A percentile compares a stretch with the other conserved stretches of the same genome.
Conservation (phyloP, 768 basidiomycete species). For the Rhizopogon rudus region DNA sequence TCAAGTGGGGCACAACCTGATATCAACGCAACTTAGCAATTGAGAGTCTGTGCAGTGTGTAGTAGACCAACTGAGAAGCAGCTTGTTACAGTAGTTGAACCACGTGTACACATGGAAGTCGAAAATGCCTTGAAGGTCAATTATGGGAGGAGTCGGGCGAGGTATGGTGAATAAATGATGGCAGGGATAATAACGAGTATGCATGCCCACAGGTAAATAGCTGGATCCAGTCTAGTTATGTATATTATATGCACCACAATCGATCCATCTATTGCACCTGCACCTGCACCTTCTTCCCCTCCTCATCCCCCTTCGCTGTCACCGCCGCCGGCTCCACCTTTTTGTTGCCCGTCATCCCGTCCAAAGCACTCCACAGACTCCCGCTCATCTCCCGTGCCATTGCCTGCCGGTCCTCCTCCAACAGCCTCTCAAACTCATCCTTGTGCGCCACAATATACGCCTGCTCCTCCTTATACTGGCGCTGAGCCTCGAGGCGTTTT, state of each 20-base stretch:
- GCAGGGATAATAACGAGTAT: background rate
- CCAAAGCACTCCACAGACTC: conserved; percentile 30
- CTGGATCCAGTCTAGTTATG: background rate
- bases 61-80: no score
- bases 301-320: background rate
- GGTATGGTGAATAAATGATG: no score
- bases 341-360: conserved; percentile 20
- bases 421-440: conserved; percentile 41
- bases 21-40: no score
- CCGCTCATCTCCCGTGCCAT: conserved; percentile 44
- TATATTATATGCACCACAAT: background rate
- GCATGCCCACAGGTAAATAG: background rate
- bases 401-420: conserved; percentile 49
- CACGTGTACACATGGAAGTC: no score
- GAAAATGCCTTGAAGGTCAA: no score
- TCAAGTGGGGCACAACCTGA: no score
- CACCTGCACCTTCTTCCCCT: background rate
- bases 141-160: no score
- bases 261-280: background rate
- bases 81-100: no score
- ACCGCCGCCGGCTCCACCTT: background rate
- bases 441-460: conserved; percentile 48
- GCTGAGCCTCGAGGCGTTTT: conserved; percentile 47
- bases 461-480: conserved; percentile 47
- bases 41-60: no score